Conservation (phyloP, 176 grass and related monocot species). For the Oryza punctata region DNA sequence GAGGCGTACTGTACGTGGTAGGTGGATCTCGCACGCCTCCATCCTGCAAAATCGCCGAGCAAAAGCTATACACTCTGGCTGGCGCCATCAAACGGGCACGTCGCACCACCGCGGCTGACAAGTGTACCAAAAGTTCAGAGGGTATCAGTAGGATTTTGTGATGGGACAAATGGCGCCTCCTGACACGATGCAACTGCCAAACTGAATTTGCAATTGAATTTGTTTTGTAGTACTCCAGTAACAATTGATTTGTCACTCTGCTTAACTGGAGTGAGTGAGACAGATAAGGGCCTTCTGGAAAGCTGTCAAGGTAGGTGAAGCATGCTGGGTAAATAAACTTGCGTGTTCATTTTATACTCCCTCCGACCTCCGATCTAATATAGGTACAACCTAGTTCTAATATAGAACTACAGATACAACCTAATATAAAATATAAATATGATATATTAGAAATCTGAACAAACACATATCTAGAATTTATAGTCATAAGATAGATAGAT, state of each 20-base stretch:
- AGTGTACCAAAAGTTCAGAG: background rate
- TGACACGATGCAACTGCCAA: background rate
- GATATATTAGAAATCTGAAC: too few species aligned
- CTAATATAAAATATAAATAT: too few species aligned
- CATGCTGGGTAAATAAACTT: too few species aligned
- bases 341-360: too few species aligned
- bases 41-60: background rate
- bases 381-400: too few species aligned
- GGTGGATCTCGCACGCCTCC: background rate
- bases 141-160: background rate
- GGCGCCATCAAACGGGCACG: background rate
- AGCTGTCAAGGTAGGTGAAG: constrained; percentile 22
- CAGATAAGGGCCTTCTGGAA: constrained; percentile 13
- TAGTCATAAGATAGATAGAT: too few species aligned
- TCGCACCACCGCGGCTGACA: background rate
- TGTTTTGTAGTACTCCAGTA: background rate
- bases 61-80: too few species aligned
- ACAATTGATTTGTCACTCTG: background rate
- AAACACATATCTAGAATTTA: too few species aligned
- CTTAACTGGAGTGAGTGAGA: background rate
- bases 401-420: too few species aligned
- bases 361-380: too few species aligned
- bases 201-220: background rate
- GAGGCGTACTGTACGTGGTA: background rate
- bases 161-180: constrained; percentile 2